Percentiles rank a stretch among this genome's conserved stretches.
Evolutionary conservation across 495 filamentous ascomycete genomes (phyloP).

Genomic region (Letharia columbiana): DNA sequence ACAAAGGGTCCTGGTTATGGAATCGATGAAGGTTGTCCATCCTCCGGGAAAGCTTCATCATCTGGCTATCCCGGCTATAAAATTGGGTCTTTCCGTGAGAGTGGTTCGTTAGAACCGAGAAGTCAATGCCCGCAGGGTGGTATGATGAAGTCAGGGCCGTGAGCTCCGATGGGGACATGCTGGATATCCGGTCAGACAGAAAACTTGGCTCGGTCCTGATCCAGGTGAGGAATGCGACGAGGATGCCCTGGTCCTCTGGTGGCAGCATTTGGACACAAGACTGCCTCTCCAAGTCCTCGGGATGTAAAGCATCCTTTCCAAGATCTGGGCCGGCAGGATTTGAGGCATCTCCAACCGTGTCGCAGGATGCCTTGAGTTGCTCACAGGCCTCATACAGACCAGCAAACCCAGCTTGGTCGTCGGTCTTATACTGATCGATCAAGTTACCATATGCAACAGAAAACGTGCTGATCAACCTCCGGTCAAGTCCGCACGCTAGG

Average conservation of each 20-base stretch:
- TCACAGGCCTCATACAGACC: constrained; percentile 79
- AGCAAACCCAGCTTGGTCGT: constrained; percentile 84
- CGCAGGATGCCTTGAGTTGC: constrained; percentile 80
- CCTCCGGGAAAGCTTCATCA: constrained; percentile 28
- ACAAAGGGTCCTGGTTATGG: constrained; percentile 79
- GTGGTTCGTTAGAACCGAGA: constrained; percentile 71
- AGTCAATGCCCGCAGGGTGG: constrained; percentile 65
- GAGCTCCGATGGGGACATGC: constrained; percentile 64
- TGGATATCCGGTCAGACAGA: constrained; percentile 67
- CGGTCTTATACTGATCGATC: constrained; percentile 78
- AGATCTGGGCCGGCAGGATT: constrained; percentile 3
- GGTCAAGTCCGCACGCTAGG: constrained; percentile 17
- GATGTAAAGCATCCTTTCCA: not conserved
- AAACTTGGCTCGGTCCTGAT: constrained; percentile 82
- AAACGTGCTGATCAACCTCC: constrained; percentile 22
- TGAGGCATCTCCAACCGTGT: constrained; percentile 46
- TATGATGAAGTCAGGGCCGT: constrained; percentile 64
- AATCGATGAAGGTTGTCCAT: constrained; percentile 63
- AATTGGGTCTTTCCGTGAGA: constrained; percentile 49
- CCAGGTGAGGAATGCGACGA: constrained; percentile 70
- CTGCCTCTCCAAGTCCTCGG: constrained; percentile 34
- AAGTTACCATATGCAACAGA: constrained; percentile 45
- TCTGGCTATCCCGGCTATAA: constrained; percentile 29
- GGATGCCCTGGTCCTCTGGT: constrained; percentile 58
- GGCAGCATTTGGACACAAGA: constrained; percentile 77